A percentile compares a stretch with the other conserved stretches of the same genome.
Conservation (phyloP, 2,329 filamentous ascomycete species). For the Conoideocrella luteorostrata region DNA sequence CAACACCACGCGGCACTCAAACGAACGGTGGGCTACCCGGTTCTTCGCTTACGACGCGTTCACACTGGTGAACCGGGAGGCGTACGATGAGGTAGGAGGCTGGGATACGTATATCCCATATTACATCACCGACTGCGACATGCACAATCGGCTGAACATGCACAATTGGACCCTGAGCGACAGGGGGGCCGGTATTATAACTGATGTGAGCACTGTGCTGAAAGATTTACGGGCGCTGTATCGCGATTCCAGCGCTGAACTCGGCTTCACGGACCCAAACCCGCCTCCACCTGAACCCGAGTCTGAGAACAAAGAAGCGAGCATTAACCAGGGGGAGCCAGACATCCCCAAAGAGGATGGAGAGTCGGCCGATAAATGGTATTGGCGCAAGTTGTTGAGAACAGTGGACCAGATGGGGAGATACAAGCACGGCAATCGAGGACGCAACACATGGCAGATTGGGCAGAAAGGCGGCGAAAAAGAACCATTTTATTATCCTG, state of each 20-base stretch:
- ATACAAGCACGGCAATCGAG: constrained; percentile 33
- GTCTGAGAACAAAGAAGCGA: neutral
- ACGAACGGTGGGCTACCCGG: constrained; percentile 41
- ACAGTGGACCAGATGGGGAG: constrained; percentile 30
- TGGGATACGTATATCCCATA: constrained; percentile 55
- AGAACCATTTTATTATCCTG: constrained; percentile 47
- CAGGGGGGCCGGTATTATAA: constrained; percentile 34
- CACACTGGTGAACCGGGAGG: constrained; percentile 47
- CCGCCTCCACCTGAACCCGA: constrained; percentile 22
- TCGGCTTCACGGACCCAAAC: constrained; percentile 32
- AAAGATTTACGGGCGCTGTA: constrained; percentile 41
- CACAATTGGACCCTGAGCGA: constrained; percentile 34
- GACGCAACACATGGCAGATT: constrained; percentile 47
- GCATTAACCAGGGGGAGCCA: neutral
- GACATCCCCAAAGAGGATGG: neutral
- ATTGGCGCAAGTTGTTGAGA: constrained; percentile 17
- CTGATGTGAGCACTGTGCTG: constrained; percentile 37
- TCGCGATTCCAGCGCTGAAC: constrained; percentile 30
- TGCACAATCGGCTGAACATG: constrained; percentile 44
- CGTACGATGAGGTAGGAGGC: constrained; percentile 43
- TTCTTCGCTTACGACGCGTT: constrained; percentile 55
- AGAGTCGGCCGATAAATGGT: constrained; percentile 10
- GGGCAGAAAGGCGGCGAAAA: constrained; percentile 44
- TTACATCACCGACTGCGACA: constrained; percentile 52
- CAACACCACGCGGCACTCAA: constrained; percentile 20